phyloP scores from a whole-genome alignment of 2,329 filamentous ascomycete species.

The Colletotrichum sp. region DNA sequence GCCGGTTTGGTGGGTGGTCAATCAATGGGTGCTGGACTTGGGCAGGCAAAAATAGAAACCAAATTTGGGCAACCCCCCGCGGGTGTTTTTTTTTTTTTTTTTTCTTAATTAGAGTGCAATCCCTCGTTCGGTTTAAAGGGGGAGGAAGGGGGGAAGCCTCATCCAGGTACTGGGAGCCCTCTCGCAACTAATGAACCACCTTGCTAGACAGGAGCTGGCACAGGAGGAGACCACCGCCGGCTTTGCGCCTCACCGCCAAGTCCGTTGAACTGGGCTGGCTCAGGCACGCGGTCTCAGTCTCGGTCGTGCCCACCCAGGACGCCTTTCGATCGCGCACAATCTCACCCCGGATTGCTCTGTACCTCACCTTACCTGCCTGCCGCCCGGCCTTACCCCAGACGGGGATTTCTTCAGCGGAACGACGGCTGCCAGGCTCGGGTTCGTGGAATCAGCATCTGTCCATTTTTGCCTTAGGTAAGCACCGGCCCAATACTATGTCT shows the following conservation, averaged over 20 bases:
- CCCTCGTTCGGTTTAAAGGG: not conserved
- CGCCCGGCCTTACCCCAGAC: not conserved
- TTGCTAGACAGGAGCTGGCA: not conserved
- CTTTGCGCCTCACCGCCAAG: not conserved
- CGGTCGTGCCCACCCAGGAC: not conserved
- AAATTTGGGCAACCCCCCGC: too few relatives aligned
- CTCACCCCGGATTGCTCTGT: not conserved
- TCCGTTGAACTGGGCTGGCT: not conserved
- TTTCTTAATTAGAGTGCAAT: not conserved
- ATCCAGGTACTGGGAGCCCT: not conserved
- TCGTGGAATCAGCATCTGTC: not conserved
- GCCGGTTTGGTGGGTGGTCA: too few relatives aligned
- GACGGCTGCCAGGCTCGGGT: not conserved
- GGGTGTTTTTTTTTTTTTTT: not conserved
- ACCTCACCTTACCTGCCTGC: not conserved
- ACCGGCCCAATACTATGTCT: not conserved
- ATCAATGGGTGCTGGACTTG: too few relatives aligned
- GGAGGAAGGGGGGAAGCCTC: not conserved
- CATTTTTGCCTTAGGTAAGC: not conserved
- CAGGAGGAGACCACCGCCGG: not conserved
- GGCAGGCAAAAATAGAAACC: too few relatives aligned
- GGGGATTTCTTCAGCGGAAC: constrained; percentile 6
- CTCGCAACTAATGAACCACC: not conserved
- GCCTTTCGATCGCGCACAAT: not conserved
- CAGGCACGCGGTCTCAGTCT: not conserved